phyloP scores from a whole-genome alignment of 345 rosid species.

The Erucastrum elatum region DNA sequence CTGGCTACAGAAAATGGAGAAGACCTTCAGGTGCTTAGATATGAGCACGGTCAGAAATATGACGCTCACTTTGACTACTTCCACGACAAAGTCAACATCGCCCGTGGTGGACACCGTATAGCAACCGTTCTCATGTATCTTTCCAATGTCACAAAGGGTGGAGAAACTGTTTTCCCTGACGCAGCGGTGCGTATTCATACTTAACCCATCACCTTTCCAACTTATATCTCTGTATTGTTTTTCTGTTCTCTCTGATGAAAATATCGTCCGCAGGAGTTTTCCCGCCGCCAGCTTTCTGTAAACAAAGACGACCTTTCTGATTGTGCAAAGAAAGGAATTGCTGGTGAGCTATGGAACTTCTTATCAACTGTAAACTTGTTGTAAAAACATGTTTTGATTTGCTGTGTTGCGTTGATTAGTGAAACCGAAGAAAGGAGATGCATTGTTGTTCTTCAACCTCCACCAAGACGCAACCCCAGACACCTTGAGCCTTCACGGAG shows the following conservation, averaged over 20 bases:
- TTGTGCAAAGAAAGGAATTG: constrained; percentile 87
- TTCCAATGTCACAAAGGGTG: constrained; percentile 81
- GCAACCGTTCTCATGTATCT: constrained; percentile 95
- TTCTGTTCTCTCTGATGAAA: background rate
- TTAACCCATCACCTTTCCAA: background rate
- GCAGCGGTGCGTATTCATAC: constrained; percentile 65
- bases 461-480: constrained; percentile 76
- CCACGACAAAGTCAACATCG: constrained; percentile 82
- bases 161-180: constrained; percentile 89
- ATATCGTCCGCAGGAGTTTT: constrained; percentile 53
- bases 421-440: constrained; percentile 85
- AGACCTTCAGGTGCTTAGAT: constrained; percentile 85
- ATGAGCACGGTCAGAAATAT: constrained; percentile 88
- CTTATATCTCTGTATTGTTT: constrained; percentile 3
- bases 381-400: background rate
- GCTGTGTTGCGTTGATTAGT: constrained; percentile 42
- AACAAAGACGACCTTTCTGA: constrained; percentile 69
- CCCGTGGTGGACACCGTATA: constrained; percentile 89
- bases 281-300: constrained; percentile 54
- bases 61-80: constrained; percentile 92
- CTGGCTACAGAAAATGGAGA: constrained; percentile 76
- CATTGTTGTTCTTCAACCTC: constrained; percentile 90
- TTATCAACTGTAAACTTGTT: background rate
- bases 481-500: constrained; percentile 72
- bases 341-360: constrained; percentile 50